A percentile compares a stretch with the other conserved stretches of the same genome.
Conservation (phyloP, 345 rosid species). For the Pseudoturritis turrita region DNA sequence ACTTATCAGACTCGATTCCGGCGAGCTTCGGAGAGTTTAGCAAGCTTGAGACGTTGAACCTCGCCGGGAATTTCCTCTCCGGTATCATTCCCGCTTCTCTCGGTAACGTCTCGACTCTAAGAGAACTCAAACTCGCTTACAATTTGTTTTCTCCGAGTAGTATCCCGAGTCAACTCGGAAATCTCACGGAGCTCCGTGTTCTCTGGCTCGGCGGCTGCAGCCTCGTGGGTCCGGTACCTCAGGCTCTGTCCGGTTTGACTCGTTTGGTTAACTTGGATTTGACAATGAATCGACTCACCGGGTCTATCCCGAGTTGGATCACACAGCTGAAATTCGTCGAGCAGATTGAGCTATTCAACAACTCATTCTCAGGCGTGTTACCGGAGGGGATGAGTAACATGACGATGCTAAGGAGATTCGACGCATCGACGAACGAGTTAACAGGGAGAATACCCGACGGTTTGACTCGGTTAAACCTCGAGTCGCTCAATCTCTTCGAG, state of each 20-base stretch:
- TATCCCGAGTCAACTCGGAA: constrained; percentile 49
- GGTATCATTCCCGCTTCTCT: constrained; percentile 52
- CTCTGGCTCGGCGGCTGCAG: constrained; percentile 59
- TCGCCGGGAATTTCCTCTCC: constrained; percentile 49
- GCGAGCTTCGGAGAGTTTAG: constrained; percentile 44
- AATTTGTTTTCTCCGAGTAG: constrained; percentile 51
- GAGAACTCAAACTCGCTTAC: constrained; percentile 48
- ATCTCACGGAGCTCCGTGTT: constrained; percentile 45
- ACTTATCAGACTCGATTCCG: constrained; percentile 60
- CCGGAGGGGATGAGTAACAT: constrained; percentile 46
- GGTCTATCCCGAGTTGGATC: constrained; percentile 60
- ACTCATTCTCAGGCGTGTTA: constrained; percentile 66
- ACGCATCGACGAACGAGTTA: constrained; percentile 61
- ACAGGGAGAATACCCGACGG: constrained; percentile 59
- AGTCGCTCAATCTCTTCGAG: constrained; percentile 57
- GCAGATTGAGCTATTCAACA: constrained; percentile 72
- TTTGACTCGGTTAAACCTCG: constrained; percentile 53
- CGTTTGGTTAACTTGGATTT: constrained; percentile 53
- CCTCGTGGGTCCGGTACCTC: constrained; percentile 58
- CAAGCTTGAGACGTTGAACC: constrained; percentile 46
- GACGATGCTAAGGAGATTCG: constrained; percentile 48
- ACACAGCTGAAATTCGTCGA: constrained; percentile 38
- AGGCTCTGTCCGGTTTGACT: constrained; percentile 31
- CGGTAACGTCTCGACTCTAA: constrained; percentile 60
- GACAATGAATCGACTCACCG: constrained; percentile 48